These are phyloP conservation scores for Anthracocystis panici-leucophaei DNA, from an alignment of 1,284 basidiomycete species.

Conservation along the genomic window DNA sequence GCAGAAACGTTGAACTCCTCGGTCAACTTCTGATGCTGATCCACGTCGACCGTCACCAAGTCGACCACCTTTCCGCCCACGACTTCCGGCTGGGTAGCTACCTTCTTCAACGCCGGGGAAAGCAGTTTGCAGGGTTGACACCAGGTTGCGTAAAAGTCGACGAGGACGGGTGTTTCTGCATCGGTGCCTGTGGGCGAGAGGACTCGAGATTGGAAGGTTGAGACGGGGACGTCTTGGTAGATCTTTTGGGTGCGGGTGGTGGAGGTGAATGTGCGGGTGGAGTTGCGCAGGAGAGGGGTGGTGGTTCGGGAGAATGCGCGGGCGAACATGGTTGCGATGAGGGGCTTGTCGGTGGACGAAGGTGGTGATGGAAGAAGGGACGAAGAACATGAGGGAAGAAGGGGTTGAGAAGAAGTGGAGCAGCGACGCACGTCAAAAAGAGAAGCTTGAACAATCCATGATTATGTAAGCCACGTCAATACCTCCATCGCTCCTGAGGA, in stretches of 20 bases:
- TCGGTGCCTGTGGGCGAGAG: conserved; percentile 20
- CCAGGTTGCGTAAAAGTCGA: conserved; percentile 63
- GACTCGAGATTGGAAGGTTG: conserved; percentile 26
- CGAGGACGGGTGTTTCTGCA: conserved; percentile 39
- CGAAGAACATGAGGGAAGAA: too few relatives aligned
- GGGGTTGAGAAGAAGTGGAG: too few relatives aligned
- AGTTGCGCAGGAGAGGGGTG: too few relatives aligned
- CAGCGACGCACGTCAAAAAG: too few relatives aligned
- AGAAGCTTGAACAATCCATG: too few relatives aligned
- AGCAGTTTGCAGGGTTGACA: conserved; percentile 64
- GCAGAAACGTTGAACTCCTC: conserved; percentile 51
- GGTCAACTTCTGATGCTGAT: conserved; percentile 49
- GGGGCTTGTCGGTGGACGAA: neutral
- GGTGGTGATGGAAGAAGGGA: neutral
- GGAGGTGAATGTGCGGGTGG: conserved; percentile 8
- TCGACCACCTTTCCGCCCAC: conserved; percentile 47
- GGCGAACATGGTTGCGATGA: neutral
- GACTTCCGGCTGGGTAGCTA: conserved; percentile 33
- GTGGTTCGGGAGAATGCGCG: neutral
- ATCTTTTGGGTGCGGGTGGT: conserved; percentile 12
- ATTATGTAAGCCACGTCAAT: too few relatives aligned
- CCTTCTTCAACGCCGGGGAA: conserved; percentile 49
- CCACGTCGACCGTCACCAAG: conserved; percentile 57
- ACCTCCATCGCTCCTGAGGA: too few relatives aligned
- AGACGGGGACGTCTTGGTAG: conserved; percentile 28